A percentile compares a stretch with the other conserved stretches of the same genome.
Conservation (phyloP, 1,284 basidiomycete species). For the Malassezia psittaci region DNA sequence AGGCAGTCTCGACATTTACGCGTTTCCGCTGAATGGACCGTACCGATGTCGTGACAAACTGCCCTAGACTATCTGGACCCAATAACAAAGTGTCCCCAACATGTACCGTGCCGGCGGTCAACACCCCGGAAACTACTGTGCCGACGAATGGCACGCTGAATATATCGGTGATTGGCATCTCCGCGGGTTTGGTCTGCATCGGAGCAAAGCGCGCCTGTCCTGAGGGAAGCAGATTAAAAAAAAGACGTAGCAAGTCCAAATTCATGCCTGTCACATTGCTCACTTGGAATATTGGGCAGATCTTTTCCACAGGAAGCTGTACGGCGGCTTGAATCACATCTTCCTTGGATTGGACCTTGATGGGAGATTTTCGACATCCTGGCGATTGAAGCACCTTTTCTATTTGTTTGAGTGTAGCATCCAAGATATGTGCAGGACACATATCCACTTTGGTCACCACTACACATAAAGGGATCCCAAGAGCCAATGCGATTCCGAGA, state of each 20-base stretch:
- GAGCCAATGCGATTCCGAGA: conserved; percentile 80
- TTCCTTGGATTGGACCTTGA: conserved; percentile 29
- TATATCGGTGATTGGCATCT: conserved; percentile 55
- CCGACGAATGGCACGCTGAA: conserved; percentile 78
- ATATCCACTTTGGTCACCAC: conserved; percentile 98
- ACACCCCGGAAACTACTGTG: conserved; percentile 84
- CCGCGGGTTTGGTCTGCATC: conserved; percentile 62
- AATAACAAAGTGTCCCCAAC: conserved; percentile 63
- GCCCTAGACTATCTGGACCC: conserved; percentile 86
- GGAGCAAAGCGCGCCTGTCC: conserved; percentile 37
- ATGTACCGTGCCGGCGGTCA: conserved; percentile 51
- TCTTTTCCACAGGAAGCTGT: conserved; percentile 48
- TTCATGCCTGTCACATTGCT: conserved; percentile 92
- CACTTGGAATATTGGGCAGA: conserved; percentile 85
- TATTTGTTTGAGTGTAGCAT: conserved; percentile 82
- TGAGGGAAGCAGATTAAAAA: conserved; percentile 48
- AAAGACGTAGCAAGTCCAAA: conserved; percentile 56
- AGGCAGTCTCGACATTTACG: conserved; percentile 69
- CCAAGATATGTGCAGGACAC: conserved; percentile 83
- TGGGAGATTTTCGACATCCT: conserved; percentile 57
- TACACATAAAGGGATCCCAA: conserved; percentile 84
- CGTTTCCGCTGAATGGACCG: conserved; percentile 91
- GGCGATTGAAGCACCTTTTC: conserved; percentile 85
- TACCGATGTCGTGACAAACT: conserved; percentile 69
- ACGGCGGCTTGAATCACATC: conserved; percentile 35